Base-by-base conservation (phyloP, 768 basidiomycete species). In the Boletus reticuloceps region DNA sequence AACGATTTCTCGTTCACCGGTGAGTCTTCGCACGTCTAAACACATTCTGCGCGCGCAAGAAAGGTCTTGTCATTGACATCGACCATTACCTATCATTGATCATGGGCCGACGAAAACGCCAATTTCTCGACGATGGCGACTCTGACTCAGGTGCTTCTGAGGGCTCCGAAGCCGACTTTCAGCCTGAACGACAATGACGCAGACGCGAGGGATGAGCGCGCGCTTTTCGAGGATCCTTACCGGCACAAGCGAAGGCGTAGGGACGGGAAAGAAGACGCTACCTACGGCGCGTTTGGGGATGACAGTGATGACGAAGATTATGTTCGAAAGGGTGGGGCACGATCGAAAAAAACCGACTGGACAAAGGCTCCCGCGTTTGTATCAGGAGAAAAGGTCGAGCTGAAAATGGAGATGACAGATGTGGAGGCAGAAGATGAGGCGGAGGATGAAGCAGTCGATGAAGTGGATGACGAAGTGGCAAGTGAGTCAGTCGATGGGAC, bases 71-170 rank as follows among this genome's bases (percentile, higher is more conserved):
- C 49, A 22, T 63, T 51, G 46, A 53, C 43, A 17, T 40, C 20
- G 29, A 17, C 31, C 36, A 45, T 48, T 20, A 46, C 46, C 34
- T 19, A 37, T 46, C 44, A 42, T 48, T 36, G 17, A 57, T 55
- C 40, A 93, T 93, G 91, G 82, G 83, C 51, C 83, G 89, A 51
- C 78, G 88, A 58, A 93, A 92, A 68, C 83, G 89, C 54, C 76
- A 84, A 40, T 74, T 91, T 38, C 81, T 91, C 41, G 89, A 91
- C 51, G 86, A 85, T 41, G 83, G 73, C 55, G 81, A 88, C 68
- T 85, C 85, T 0, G 87, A 90, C 68, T 88, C 89, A 8, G 85
- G 87, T 66, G 86, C 88, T 12, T 85, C 84, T 46, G 74, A 75
- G 25, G 80, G 69, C 41, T 87, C 85, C 13, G 81, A 78, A 38